Percentiles rank a stretch among this genome's conserved stretches.
Evolutionary conservation across 1,284 basidiomycete genomes (phyloP).

Genomic region (Tetrapyrgos nigripes): DNA sequence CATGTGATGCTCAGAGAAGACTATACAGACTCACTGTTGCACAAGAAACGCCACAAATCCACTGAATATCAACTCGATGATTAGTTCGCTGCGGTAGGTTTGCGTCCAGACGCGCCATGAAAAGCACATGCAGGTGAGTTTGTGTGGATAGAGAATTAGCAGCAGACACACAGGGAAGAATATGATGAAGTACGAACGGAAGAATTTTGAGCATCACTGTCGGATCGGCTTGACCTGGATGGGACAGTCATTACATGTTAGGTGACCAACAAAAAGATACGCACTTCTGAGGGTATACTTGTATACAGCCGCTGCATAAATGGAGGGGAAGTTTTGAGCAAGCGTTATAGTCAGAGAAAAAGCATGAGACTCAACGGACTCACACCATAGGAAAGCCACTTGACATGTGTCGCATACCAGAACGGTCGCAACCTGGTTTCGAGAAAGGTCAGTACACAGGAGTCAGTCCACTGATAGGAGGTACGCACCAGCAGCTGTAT

Average conservation of each 20-base stretch:
- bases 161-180: neutral
- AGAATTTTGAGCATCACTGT: neutral
- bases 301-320: constrained; percentile 17
- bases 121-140: too few relatives aligned
- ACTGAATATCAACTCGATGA: constrained; percentile 11
- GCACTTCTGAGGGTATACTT: constrained; percentile 13
- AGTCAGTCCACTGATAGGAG: neutral
- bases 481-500: constrained; percentile 11
- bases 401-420: constrained; percentile 15
- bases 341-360: neutral
- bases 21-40: constrained; percentile 4
- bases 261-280: neutral
- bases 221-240: constrained; percentile 12
- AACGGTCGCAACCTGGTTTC: constrained; percentile 10
- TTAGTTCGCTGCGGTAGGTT: neutral
- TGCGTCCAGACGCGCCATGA: too few relatives aligned
- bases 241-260: neutral
- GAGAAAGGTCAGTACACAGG: neutral
- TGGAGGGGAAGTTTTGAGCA: neutral
- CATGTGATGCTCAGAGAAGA: neutral
- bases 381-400: constrained; percentile 12
- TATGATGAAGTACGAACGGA: neutral
- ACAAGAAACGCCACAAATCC: constrained; percentile 7
- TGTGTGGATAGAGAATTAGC: neutral
- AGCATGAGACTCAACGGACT: neutral